Evolutionary conservation across 2,329 filamentous ascomycete species (phyloP), one percentile per base, ranked within the genome.

Genomic region (Aspergillus terreus): DNA sequence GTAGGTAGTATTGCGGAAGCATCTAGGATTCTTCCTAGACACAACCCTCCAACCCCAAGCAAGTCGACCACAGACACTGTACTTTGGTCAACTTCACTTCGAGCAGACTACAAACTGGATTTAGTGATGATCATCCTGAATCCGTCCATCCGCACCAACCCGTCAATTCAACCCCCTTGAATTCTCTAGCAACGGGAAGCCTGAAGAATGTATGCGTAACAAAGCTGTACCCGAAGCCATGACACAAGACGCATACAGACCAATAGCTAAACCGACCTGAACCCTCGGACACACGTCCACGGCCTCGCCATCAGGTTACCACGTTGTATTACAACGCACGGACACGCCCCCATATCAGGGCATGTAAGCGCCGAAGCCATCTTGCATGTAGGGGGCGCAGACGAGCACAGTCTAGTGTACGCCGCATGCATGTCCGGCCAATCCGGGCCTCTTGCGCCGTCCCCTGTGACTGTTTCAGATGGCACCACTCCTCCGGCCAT

Each of bases 191-290:
- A 25, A 19, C 36, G 32, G 46, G 21, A 17, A 15, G 46, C 35
- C 46, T 47, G 46, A 47, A 47, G 35, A 41, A 36, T 27, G 9
- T 38, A 36, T 23, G 35, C 25, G 32, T 41, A 47, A 25, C 45
- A 40, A 21, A 14, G 17, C 33, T 47, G 45, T 19, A 27, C 45
- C 33, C 14, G 6, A 35, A 40, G n/a, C 33, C 19, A 12, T 40
- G 35, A 25, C 19, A 23, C 19, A n/a, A n/a, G 19, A 40, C 19
- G 23, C 15, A 4, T n/a, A 14, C 23, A 47, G 14, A 27, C 35
- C 32, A 40, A 12, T 25, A 47, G 12, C 1, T 25, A 27, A 41
- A 47, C 46, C 46, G 30, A 23, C 19, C 7, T 42, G 40, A 12
- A 3, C 19, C 15, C 19, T 42, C 15, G 12, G 17, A n/a, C 40